A percentile compares a stretch with the other conserved stretches of the same genome.
Conservation (phyloP, 345 rosid species). For the Alliaria petiolata region DNA sequence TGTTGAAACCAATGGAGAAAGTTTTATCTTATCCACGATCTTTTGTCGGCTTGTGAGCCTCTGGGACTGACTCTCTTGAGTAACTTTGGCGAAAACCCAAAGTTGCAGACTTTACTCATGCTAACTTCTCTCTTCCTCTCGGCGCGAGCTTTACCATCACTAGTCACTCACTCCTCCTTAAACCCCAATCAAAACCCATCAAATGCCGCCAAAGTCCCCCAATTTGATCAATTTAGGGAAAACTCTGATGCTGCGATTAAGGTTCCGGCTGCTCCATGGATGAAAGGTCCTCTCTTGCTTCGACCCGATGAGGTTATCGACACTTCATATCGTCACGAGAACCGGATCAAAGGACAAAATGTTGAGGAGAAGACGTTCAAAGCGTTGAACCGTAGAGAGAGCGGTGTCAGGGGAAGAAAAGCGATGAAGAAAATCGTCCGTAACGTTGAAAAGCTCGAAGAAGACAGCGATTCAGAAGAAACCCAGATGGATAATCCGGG, state of each 20-base stretch:
- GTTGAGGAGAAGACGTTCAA: slow-evolving; percentile 43
- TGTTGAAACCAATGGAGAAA: too few relatives aligned
- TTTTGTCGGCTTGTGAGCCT: background rate
- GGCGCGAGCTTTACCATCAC: slow-evolving; percentile 15
- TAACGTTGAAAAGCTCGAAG: slow-evolving; percentile 49
- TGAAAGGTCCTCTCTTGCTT: slow-evolving; percentile 52
- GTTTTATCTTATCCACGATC: slow-evolving; percentile 3
- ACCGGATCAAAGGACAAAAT: slow-evolving; percentile 6
- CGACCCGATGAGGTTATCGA: slow-evolving; percentile 45
- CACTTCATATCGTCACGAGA: slow-evolving; percentile 23
- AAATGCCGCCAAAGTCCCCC: background rate
- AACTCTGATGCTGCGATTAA: slow-evolving; percentile 20
- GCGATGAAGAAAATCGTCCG: slow-evolving; percentile 58
- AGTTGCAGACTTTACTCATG: slow-evolving; percentile 8
- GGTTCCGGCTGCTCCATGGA: slow-evolving; percentile 70
- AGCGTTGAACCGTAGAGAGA: slow-evolving; percentile 60
- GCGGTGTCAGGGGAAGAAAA: slow-evolving; percentile 68
- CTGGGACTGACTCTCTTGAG: background rate
- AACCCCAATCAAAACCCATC: slow-evolving; percentile 24
- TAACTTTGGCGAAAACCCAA: background rate
- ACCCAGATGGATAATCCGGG: slow-evolving; percentile 7
- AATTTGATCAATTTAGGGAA: slow-evolving; percentile 4
- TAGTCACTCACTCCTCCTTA: slow-evolving; percentile 22
- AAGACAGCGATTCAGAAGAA: slow-evolving; percentile 19
- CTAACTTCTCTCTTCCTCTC: slow-evolving; percentile 22